A percentile compares a stretch with the other conserved stretches of the same genome.
Conservation (phyloP, 768 basidiomycete genomes). For the Boletus vinaceobasis region DNA sequence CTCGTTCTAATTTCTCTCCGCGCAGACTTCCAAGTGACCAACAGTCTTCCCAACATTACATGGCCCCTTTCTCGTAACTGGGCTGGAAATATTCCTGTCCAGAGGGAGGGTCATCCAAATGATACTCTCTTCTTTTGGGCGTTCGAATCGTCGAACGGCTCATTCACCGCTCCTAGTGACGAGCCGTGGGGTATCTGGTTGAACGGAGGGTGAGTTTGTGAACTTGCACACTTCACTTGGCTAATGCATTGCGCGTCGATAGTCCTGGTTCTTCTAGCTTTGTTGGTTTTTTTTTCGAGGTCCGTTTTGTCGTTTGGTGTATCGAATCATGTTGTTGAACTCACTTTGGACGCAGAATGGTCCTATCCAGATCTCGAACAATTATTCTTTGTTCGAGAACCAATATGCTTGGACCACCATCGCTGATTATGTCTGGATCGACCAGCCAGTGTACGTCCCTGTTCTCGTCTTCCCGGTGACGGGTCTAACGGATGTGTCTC, state of each 20-base stretch:
- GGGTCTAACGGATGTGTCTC: slow-evolving; percentile 5
- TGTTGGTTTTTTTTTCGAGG: slow-evolving; percentile 61
- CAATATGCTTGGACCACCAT: slow-evolving; percentile 55
- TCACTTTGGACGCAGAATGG: slow-evolving; percentile 50
- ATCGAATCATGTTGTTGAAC: neutral
- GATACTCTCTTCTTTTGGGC: slow-evolving; percentile 66
- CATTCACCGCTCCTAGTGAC: slow-evolving; percentile 43
- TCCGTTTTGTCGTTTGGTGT: slow-evolving; percentile 23
- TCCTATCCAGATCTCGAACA: slow-evolving; percentile 53
- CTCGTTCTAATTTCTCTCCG: neutral
- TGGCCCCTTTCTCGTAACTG: slow-evolving; percentile 50
- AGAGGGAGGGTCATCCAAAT: slow-evolving; percentile 57
- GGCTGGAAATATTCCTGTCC: slow-evolving; percentile 63
- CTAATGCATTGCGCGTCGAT: neutral
- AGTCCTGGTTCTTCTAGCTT: slow-evolving; percentile 72
- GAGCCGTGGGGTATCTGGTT: slow-evolving; percentile 75
- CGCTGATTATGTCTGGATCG: slow-evolving; percentile 70
- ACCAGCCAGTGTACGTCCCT: slow-evolving; percentile 58
- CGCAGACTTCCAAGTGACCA: slow-evolving; percentile 59
- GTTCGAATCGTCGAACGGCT: slow-evolving; percentile 54
- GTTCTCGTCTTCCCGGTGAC: neutral
- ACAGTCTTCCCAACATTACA: slow-evolving; percentile 57
- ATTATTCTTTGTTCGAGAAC: slow-evolving; percentile 51
- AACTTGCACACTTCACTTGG: no score
- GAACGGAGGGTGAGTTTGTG: slow-evolving; percentile 57